A percentile compares a stretch with the other conserved stretches of the same genome.
Evolutionary conservation across 1,139 yeast genomes (phyloP).

Genomic region (Sugiyamaella xylanicola): DNA sequence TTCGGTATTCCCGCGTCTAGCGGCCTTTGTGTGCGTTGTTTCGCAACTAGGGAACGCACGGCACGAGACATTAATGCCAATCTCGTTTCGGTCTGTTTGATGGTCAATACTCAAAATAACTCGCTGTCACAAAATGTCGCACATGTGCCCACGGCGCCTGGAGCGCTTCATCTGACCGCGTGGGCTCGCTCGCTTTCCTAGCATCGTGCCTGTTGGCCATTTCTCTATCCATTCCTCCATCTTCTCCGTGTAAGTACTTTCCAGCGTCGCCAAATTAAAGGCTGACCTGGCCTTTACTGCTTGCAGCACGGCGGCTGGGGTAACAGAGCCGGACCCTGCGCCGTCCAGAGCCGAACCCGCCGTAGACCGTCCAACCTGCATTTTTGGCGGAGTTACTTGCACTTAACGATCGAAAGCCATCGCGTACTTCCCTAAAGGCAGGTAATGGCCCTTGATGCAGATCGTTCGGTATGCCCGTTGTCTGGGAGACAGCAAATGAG

Average conservation of each 20-base stretch:
- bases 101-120: background rate
- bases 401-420: conserved; percentile 6
- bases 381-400: conserved; percentile 19
- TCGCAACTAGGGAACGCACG: no score
- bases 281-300: background rate
- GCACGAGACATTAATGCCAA: background rate
- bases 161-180: background rate
- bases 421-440: conserved; percentile 10
- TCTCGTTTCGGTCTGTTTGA: background rate
- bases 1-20: no score
- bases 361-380: background rate
- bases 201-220: no score
- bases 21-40: no score
- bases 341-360: conserved; percentile 5
- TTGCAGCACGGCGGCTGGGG: no score
- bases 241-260: no score
- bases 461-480: background rate
- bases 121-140: no score
- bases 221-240: no score
- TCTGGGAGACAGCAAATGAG: background rate
- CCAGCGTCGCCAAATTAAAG: no score
- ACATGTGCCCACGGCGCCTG: background rate
- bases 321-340: no score
- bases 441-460: conserved; percentile 5
- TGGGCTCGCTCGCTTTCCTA: no score